Evolutionary conservation across 2,329 filamentous ascomycete species (phyloP).

Genomic region (Hymenoscyphus occultus): DNA sequence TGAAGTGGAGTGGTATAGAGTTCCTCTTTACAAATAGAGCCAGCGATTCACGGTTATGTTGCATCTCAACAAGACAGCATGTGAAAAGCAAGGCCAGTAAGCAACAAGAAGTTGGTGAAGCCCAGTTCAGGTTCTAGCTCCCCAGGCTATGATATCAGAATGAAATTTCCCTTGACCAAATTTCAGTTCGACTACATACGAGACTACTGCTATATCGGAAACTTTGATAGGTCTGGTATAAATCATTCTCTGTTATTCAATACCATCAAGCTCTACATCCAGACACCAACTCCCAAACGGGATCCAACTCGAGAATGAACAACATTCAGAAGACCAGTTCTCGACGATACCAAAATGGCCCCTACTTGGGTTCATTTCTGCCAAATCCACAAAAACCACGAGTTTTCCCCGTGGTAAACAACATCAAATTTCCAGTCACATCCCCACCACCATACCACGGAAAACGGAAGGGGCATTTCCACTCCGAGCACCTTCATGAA

Average conservation of each 20-base stretch:
- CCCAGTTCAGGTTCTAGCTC: background rate
- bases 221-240: too few relatives aligned
- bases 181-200: background rate
- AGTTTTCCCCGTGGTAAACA: background rate
- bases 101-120: background rate
- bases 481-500: background rate
- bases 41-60: background rate
- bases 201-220: too few relatives aligned
- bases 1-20: too few relatives aligned
- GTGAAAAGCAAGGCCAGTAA: background rate
- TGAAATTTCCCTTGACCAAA: background rate
- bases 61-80: background rate
- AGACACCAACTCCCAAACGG: too few relatives aligned
- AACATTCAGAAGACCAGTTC: background rate
- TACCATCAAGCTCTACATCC: too few relatives aligned
- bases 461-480: background rate
- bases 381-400: background rate
- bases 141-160: background rate
- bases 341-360: background rate
- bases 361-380: background rate
- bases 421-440: background rate
- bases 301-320: background rate
- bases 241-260: too few relatives aligned
- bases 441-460: background rate
- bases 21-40: background rate